Evolutionary conservation across 148 eudicot genomes (phyloP).

Genomic region (Amaranthus palmeri): DNA sequence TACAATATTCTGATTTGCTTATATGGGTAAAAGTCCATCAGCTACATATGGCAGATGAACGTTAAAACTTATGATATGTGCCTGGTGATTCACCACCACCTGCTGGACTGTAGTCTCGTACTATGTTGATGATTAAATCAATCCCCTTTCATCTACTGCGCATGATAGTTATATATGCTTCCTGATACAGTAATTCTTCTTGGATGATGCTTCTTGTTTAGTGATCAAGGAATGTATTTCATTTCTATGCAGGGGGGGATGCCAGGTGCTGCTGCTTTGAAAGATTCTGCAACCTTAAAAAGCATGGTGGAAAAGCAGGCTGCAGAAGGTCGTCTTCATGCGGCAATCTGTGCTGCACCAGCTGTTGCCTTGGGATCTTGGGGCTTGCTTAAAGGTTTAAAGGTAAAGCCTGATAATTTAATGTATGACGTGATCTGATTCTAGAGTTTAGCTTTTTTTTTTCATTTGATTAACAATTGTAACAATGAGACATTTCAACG

Average conservation of each 20-base stretch:
- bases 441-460: background rate
- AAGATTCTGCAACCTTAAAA: conserved; percentile 55
- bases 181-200: background rate
- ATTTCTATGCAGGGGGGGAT: conserved; percentile 66
- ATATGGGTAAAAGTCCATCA: no score
- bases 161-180: background rate
- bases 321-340: conserved; percentile 68
- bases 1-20: no score
- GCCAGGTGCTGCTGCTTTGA: conserved; percentile 80
- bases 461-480: background rate
- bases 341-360: conserved; percentile 97
- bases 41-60: no score
- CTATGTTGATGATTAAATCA: background rate
- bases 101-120: background rate
- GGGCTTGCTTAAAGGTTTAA: conserved; percentile 82
- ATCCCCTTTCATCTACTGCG: background rate
- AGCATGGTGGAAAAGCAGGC: conserved; percentile 73
- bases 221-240: background rate
- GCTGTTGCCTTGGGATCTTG: conserved; percentile 95
- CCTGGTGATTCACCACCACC: background rate
- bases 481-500: background rate
- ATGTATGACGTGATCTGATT: background rate
- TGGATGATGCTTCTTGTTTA: background rate
- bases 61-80: no score
- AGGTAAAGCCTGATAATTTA: conserved; percentile 34